Conservation (phyloP, 2,329 filamentous ascomycete genomes). For the Dactylellina leptospora region DNA sequence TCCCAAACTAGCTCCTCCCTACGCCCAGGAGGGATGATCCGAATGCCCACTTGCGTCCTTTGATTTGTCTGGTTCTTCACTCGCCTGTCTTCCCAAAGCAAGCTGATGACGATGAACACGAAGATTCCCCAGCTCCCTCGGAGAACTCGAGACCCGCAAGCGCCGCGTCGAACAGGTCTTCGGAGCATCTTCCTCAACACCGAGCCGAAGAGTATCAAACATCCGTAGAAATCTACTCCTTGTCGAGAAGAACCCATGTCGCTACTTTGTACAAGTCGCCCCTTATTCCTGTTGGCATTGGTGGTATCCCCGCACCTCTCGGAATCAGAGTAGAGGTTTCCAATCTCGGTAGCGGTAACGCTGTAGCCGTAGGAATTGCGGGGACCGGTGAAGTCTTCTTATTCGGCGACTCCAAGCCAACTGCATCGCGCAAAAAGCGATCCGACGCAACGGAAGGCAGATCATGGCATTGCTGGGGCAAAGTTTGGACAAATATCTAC, state of each 20-base stretch:
- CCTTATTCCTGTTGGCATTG: constrained; percentile 54
- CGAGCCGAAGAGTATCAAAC: constrained; percentile 57
- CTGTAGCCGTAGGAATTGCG: constrained; percentile 56
- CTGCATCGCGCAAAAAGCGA: constrained; percentile 35
- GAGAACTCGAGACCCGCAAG: constrained; percentile 56
- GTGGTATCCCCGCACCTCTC: constrained; percentile 54
- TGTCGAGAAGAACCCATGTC: constrained; percentile 55
- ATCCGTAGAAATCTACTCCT: constrained; percentile 57
- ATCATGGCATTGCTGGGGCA: constrained; percentile 76
- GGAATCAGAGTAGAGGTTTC: constrained; percentile 56
- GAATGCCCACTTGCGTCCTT: constrained; percentile 55
- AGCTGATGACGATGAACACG: constrained; percentile 51
- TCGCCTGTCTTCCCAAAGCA: constrained; percentile 54
- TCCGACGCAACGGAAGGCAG: constrained; percentile 49
- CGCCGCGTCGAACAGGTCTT: constrained; percentile 56
- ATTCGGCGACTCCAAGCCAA: constrained; percentile 52
- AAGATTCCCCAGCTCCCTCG: constrained; percentile 56
- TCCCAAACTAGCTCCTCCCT: constrained; percentile 56
- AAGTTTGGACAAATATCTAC: constrained; percentile 90
- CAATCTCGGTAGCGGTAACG: constrained; percentile 51
- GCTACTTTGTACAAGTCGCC: constrained; percentile 57
- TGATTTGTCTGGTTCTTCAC: constrained; percentile 57
- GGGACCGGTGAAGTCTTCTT: constrained; percentile 57
- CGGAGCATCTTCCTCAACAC: constrained; percentile 50
- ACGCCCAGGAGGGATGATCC: constrained; percentile 56